Base-by-base conservation (phyloP, 139 green algal species). In the Tetratostichococcus sp. region DNA sequence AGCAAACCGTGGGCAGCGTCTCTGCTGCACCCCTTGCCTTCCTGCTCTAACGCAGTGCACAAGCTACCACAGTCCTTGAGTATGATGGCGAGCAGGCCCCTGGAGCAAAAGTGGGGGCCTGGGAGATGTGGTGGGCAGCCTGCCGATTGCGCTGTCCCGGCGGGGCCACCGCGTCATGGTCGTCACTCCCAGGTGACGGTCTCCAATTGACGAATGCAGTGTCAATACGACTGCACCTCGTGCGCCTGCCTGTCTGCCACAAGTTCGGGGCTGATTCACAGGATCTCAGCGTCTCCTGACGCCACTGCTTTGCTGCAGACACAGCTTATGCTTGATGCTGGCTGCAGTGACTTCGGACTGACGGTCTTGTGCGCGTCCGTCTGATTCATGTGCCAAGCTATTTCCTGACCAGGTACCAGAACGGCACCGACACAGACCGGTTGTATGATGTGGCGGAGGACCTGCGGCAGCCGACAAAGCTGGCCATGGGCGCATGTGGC, bases 51-150 rank as follows among this genome's bases (percentile, higher is more conserved):
- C n/a, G n/a, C n/a, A n/a, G n/a, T n/a, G n/a, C n/a, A n/a, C n/a
- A n/a, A n/a, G n/a, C n/a, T n/a, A n/a, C n/a, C n/a, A n/a, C 50
- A 26, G 4, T 8, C 19, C 4, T 62, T 8, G 11, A 26, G 2
- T 5, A 5, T 62, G 17, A 8, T 62, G 17, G 2, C 26, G 50
- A 78, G 92, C 87, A 1, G 92, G 91, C 2, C 93, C 93, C 16
- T 97, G 89, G 86, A 89, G 80, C 77, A 97, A 98, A 83, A 97
- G 93, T 8, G 94, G 94, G 17, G 94, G 94, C 30, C 89, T 98
- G 74, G 94, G 93, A 16, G 94, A 98, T 67, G 93, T 98, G 31
- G 85, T 89, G 50, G 90, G 88, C 14, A 89, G 84, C 0, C 81
- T 94, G 67, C 90, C 90, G 17, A 76, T 88, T 11, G 86, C 88